A percentile compares a stretch with the other conserved stretches of the same genome.
Conservation (phyloP, 2,329 filamentous ascomycete genomes). For the Madurella mycetomatis region DNA sequence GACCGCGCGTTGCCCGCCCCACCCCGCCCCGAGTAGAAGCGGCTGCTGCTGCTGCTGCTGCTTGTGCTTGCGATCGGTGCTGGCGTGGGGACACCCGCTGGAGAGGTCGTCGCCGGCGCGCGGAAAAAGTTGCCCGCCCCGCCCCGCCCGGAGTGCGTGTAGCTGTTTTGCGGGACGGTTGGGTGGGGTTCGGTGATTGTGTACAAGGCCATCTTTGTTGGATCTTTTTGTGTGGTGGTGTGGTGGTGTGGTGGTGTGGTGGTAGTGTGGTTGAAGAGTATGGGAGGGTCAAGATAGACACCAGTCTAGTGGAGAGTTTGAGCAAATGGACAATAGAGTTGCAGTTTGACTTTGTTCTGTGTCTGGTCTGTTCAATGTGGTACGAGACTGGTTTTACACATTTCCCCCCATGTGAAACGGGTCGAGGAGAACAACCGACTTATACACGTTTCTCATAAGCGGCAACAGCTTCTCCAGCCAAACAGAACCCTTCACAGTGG, state of each 20-base stretch:
- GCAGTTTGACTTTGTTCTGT: background rate
- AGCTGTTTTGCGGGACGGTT: conserved; percentile 42
- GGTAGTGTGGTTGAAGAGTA: too few species aligned
- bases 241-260: background rate
- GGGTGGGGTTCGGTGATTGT: conserved; percentile 48
- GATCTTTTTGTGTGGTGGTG: conserved; percentile 13
- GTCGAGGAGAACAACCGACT: background rate
- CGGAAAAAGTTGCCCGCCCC: conserved; percentile 55
- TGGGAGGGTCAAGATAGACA: too few species aligned
- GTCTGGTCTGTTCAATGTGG: background rate
- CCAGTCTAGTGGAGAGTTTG: too few species aligned
- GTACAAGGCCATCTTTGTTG: conserved; percentile 36
- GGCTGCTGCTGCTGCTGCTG: conserved; percentile 33
- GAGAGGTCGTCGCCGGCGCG: conserved; percentile 39
- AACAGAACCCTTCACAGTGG: conserved; percentile 10
- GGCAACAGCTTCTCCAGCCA: conserved; percentile 9
- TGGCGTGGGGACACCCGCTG: conserved; percentile 46
- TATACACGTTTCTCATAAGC: background rate
- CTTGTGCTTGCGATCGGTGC: too few species aligned
- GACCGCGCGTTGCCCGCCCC: conserved; percentile 61
- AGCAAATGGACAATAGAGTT: background rate
- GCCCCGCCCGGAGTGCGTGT: conserved; percentile 52
- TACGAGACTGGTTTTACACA: background rate
- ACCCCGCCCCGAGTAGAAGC: conserved; percentile 63
- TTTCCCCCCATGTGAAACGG: background rate